Conservation (phyloP, 257 asterid genomes). For the Penstemon davidsonii region DNA sequence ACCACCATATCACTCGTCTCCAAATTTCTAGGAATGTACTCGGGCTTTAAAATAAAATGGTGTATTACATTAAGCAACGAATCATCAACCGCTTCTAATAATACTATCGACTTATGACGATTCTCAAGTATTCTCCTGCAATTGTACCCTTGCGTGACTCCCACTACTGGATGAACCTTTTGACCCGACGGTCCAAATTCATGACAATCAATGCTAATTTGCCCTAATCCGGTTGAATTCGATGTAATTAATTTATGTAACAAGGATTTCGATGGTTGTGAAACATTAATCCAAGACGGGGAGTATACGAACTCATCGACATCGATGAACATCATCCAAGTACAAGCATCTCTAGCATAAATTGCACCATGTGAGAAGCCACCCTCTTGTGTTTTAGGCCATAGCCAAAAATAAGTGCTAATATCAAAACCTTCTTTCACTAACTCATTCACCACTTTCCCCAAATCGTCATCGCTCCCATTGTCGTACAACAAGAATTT, state of each 20-base stretch:
- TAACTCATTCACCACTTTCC: constrained; percentile 36
- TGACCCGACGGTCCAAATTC: constrained; percentile 93
- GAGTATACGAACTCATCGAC: constrained; percentile 84
- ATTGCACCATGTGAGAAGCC: constrained; percentile 75
- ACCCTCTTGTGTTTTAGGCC: constrained; percentile 92
- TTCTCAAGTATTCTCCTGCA: constrained; percentile 55
- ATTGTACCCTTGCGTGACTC: constrained; percentile 74
- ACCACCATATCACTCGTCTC: constrained; percentile 36
- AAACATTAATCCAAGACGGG: constrained; percentile 47
- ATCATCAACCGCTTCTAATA: constrained; percentile 43
- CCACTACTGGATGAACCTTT: constrained; percentile 47
- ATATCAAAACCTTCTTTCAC: constrained; percentile 54
- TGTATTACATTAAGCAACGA: constrained; percentile 61
- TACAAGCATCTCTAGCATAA: constrained; percentile 54
- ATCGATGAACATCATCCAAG: constrained; percentile 79
- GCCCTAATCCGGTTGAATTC: constrained; percentile 38
- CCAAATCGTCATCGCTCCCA: constrained; percentile 69
- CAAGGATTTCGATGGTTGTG: constrained; percentile 44
- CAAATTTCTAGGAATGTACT: constrained; percentile 36
- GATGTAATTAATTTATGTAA: constrained; percentile 31
- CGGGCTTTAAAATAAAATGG: constrained; percentile 58
- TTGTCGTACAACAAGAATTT: constrained; percentile 77
- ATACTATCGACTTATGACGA: constrained; percentile 71
- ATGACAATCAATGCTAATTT: constrained; percentile 47
- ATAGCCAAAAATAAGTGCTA: constrained; percentile 52